phyloP scores from a whole-genome alignment of 1,139 yeast genomes.

The Yamadazyma aaseri region DNA sequence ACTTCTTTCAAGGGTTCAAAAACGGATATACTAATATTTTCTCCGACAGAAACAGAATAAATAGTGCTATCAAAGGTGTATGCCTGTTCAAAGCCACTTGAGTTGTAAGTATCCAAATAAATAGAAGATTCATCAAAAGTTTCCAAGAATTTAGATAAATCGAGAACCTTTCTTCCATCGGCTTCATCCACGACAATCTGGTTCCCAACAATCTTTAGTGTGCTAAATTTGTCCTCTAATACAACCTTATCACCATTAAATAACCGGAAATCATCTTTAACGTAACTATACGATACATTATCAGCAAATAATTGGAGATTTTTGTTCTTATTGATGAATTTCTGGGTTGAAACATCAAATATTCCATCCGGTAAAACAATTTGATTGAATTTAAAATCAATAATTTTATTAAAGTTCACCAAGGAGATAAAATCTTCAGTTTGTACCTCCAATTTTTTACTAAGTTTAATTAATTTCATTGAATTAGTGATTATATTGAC shows the following conservation, averaged over 20 bases:
- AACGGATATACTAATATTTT: slow-evolving; percentile 3
- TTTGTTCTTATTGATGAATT: slow-evolving; percentile 3
- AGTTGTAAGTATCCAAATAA: slow-evolving; percentile 14
- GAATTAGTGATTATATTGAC: slow-evolving; percentile 16
- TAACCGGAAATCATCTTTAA: slow-evolving; percentile 6
- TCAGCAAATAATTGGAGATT: slow-evolving; percentile 1
- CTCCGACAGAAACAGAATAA: slow-evolving; percentile 7
- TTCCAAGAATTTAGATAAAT: slow-evolving; percentile 28
- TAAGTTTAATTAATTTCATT: slow-evolving; percentile 11
- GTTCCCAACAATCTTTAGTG: slow-evolving; percentile 3
- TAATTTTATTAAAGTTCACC: slow-evolving; percentile 8
- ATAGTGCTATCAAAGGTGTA: slow-evolving; percentile 12
- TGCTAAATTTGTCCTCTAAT: slow-evolving; percentile 7
- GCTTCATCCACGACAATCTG: slow-evolving; percentile 10
- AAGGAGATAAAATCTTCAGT: neutral
- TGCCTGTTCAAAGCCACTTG: slow-evolving; percentile 10
- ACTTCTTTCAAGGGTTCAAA: slow-evolving; percentile 11
- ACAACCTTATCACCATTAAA: slow-evolving; percentile 7
- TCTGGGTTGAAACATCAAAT: neutral
- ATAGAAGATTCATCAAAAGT: slow-evolving; percentile 15
- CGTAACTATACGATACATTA: slow-evolving; percentile 10
- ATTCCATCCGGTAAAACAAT: slow-evolving; percentile 7
- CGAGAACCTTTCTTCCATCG: slow-evolving; percentile 21
- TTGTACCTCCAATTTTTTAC: slow-evolving; percentile 9
- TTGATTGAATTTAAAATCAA: neutral